These are phyloP conservation scores for Phytophthora melonis DNA, from an alignment of 352 stramenopile genomes.

Conservation along the genomic window DNA sequence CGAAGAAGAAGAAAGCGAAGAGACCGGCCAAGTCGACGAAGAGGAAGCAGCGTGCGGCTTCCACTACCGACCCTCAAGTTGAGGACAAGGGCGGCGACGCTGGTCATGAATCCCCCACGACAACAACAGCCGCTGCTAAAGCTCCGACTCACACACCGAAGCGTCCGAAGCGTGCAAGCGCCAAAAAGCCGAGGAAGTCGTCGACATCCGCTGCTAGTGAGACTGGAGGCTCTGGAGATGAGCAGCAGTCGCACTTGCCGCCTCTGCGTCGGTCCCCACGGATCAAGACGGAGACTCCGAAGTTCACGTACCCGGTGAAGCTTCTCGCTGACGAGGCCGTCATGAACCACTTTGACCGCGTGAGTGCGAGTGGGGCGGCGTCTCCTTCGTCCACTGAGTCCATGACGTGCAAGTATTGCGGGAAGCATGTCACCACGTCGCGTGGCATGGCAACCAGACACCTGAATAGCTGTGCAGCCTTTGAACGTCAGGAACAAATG, in stretches of 20 bases:
- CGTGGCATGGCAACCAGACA: constrained; percentile 17
- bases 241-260: not conserved
- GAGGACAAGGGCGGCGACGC: not conserved
- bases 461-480: constrained; percentile 12
- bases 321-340: not conserved
- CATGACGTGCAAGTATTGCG: constrained; percentile 36
- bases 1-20: not conserved
- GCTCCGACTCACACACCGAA: constrained; percentile 19
- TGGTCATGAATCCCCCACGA: not conserved
- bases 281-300: constrained; percentile 18
- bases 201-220: not conserved
- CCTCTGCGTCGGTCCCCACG: constrained; percentile 28
- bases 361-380: not conserved
- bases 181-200: constrained; percentile 21
- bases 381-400: not conserved
- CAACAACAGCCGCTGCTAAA: not conserved
- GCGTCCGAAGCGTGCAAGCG: constrained; percentile 4
- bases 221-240: not conserved
- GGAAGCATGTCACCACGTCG: constrained; percentile 18
- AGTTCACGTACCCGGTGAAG: constrained; percentile 4
- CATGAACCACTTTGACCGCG: constrained; percentile 27
- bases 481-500: not conserved
- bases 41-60: constrained; percentile 5
- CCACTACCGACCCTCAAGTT: not conserved
- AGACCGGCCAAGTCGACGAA: constrained; percentile 2